Evolutionary conservation across 371 early-diverging fungal genomes (phyloP).

Genomic region (Lichtheimia hyalospora): DNA sequence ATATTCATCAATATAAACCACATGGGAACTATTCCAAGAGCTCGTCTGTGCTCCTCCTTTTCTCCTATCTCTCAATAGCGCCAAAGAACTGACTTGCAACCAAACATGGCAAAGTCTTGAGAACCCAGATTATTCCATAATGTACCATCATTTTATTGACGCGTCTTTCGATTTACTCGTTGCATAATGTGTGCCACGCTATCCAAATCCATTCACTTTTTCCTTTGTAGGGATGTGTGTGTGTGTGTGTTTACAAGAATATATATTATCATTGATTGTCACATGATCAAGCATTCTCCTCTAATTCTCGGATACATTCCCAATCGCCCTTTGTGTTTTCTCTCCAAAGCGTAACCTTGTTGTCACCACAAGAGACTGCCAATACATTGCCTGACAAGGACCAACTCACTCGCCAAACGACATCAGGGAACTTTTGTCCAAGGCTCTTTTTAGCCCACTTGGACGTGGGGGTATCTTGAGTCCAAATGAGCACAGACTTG

Average conservation of each 20-base stretch:
- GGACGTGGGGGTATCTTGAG: slow-evolving; percentile 71
- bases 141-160: too few species aligned
- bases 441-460: slow-evolving; percentile 78
- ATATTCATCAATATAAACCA: too few species aligned
- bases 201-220: too few species aligned
- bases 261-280: background rate
- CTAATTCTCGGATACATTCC: slow-evolving; percentile 78
- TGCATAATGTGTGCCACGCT: background rate
- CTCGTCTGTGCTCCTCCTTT: too few species aligned
- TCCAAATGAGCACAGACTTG: slow-evolving; percentile 95
- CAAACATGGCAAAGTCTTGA: too few species aligned
- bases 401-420: slow-evolving; percentile 98
- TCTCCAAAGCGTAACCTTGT: slow-evolving; percentile 95
- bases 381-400: slow-evolving; percentile 92
- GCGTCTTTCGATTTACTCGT: too few species aligned
- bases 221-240: background rate
- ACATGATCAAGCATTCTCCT: slow-evolving; percentile 56
- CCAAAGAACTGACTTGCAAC: too few species aligned
- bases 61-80: too few species aligned
- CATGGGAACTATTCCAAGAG: too few species aligned
- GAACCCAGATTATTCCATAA: too few species aligned
- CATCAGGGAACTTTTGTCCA: slow-evolving; percentile 90
- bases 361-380: slow-evolving; percentile 95
- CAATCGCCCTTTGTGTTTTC: slow-evolving; percentile 91
- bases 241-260: background rate